These are phyloP conservation scores for Castanopsis chinensis DNA, from an alignment of 306 rosid genomes.

Conservation along the genomic window DNA sequence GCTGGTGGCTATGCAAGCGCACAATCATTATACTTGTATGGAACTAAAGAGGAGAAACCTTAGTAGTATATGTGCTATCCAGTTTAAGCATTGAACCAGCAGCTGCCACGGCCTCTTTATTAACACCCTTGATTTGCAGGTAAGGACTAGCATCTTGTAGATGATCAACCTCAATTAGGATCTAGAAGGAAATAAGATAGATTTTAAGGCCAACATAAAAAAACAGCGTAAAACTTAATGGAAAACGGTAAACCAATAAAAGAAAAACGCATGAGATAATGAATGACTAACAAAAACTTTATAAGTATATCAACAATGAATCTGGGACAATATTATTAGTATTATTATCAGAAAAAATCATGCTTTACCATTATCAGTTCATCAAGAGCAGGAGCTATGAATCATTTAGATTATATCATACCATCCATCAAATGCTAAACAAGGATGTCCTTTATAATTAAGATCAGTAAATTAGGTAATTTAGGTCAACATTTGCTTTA, in stretches of 20 bases:
- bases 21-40: not conserved
- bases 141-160: slow-evolving; percentile 90
- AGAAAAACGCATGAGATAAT: not conserved
- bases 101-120: slow-evolving; percentile 90
- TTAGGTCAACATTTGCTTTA: too few species aligned
- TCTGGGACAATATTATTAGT: not conserved
- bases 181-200: slow-evolving; percentile 37
- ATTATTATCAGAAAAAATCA: not conserved
- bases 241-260: not conserved
- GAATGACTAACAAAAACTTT: not conserved
- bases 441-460: not conserved
- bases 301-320: not conserved
- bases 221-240: too few species aligned
- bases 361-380: not conserved
- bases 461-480: too few species aligned
- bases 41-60: slow-evolving; percentile 47
- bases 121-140: slow-evolving; percentile 92
- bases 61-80: slow-evolving; percentile 87
- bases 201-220: slow-evolving; percentile 2
- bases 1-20: not conserved
- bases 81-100: slow-evolving; percentile 87
- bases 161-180: slow-evolving; percentile 91
- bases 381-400: not conserved
- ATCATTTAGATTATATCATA: not conserved
- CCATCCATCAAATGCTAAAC: not conserved